These are phyloP conservation scores for Limonium bicolor DNA, from an alignment of 148 eudicot genomes.

Conservation along the genomic window DNA sequence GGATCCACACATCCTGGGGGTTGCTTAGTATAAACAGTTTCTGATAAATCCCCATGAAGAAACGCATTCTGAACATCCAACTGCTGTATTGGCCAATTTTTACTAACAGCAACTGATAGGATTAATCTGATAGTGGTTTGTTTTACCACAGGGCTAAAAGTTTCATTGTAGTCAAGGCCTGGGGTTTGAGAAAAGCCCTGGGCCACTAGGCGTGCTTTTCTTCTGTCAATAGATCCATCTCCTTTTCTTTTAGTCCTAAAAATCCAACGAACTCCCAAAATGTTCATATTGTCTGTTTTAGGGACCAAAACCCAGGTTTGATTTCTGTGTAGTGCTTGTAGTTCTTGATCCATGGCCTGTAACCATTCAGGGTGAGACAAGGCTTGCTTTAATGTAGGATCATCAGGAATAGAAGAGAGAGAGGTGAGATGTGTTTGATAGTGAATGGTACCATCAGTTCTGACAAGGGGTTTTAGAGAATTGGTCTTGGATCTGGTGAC, in stretches of 20 bases:
- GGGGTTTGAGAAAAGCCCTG: background rate
- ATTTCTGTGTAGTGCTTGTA: background rate
- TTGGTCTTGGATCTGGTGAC: background rate
- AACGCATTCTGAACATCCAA: too few relatives aligned
- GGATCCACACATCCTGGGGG: too few relatives aligned
- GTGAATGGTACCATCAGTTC: background rate
- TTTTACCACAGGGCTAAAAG: background rate
- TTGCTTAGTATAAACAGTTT: too few relatives aligned
- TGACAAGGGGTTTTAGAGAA: background rate
- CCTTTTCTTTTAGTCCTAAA: background rate
- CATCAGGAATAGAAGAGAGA: background rate
- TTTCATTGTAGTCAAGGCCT: background rate
- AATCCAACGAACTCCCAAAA: background rate
- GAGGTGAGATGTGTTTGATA: background rate
- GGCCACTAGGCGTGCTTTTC: background rate
- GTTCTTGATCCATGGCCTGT: background rate
- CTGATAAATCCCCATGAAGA: too few relatives aligned
- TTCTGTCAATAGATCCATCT: background rate
- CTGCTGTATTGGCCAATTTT: too few relatives aligned
- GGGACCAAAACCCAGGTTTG: background rate
- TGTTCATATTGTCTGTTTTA: background rate
- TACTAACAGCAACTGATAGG: background rate
- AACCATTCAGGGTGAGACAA: background rate
- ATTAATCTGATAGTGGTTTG: background rate
- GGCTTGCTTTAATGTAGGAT: background rate